Evolutionary conservation across 208 protist species (phyloP), one percentile per base, ranked within the genome.

Genomic region (Trypanosoma conorhini): DNA sequence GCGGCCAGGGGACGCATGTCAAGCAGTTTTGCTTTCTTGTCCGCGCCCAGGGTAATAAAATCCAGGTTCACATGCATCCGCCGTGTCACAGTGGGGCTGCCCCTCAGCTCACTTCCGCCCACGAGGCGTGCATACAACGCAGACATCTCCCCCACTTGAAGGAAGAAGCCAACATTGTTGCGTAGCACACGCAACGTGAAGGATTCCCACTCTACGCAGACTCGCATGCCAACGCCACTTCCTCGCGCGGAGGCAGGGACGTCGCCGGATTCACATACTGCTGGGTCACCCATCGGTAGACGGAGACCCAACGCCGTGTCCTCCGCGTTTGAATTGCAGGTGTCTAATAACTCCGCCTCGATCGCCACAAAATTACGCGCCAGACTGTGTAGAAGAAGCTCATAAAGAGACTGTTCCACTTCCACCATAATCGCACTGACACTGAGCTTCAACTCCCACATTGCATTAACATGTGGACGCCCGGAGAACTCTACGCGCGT

Each of bases 321-420:
- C 35, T 44, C 57, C 0, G 3, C 42, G 5, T 42, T 28, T 10
- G 26, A 30, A 15, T 44, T n/a, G 38, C 28, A 22, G 30, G 28
- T 10, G 21, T 67, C 50, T 22, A 64, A 42, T 10, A 65, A 52
- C 19, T 69, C 69, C 12, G 51, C 64, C 8, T 61, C 70, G 1
- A 48, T 67, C 5, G 48, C 65, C 21, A 81, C 31, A 62, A 82
- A 71, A 35, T 83, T 71, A 4, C 74, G 56, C 22, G 76, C 74
- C 7, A 83, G 48, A 28, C 68, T 76, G 30, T 67, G 76, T n/a
- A 88, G 62, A 22, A 88, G 57, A 38, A 81, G 60, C 72, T 88
- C 83, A 77, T 88, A 88, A 60, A 83, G 75, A 0, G 59, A 56
- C 30, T 77, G 70, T 40, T 71, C 63, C 17, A 88, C 69, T 24